phyloP scores from a whole-genome alignment of 2,329 filamentous ascomycete genomes.

The Fusarium chuoi region DNA sequence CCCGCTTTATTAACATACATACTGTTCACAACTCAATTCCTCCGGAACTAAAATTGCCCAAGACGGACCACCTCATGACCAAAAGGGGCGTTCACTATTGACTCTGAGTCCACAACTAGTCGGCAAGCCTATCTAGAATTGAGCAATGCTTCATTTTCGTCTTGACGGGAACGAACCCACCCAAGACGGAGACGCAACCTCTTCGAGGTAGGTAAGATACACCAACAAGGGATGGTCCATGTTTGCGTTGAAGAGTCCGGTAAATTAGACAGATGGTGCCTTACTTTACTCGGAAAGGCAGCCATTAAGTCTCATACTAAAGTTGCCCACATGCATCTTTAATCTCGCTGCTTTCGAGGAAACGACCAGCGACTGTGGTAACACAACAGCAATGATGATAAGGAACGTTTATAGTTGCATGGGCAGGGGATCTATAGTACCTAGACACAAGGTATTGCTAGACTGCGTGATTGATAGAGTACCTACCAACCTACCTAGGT shows the following conservation, averaged over 20 bases:
- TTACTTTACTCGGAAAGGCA: constrained; percentile 12
- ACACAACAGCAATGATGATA: constrained; percentile 15
- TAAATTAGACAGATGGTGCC: constrained; percentile 7
- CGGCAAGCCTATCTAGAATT: constrained; percentile 1
- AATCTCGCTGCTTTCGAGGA: constrained; percentile 23
- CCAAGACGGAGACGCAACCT: constrained; percentile 26
- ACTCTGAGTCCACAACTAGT: constrained; percentile 4
- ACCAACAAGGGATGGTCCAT: not conserved
- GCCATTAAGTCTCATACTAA: not conserved
- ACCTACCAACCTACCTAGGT: not conserved
- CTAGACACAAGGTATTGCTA: not conserved
- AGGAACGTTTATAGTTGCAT: not conserved
- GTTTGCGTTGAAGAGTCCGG: not conserved
- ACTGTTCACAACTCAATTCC: constrained; percentile 13
- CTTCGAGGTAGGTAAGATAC: constrained; percentile 8
- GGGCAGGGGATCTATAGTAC: not conserved
- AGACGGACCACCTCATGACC: constrained; percentile 15
- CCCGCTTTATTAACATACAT: constrained; percentile 9
- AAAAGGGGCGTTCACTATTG: constrained; percentile 33
- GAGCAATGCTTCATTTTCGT: constrained; percentile 6
- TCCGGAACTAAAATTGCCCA: constrained; percentile 10
- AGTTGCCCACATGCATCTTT: constrained; percentile 1
- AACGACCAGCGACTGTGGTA: constrained; percentile 10
- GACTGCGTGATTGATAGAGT: not conserved
- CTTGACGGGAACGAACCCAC: constrained; percentile 16